Evolutionary conservation across 2,329 filamentous ascomycete genomes (phyloP).

Genomic region (Didymella arachidicola): DNA sequence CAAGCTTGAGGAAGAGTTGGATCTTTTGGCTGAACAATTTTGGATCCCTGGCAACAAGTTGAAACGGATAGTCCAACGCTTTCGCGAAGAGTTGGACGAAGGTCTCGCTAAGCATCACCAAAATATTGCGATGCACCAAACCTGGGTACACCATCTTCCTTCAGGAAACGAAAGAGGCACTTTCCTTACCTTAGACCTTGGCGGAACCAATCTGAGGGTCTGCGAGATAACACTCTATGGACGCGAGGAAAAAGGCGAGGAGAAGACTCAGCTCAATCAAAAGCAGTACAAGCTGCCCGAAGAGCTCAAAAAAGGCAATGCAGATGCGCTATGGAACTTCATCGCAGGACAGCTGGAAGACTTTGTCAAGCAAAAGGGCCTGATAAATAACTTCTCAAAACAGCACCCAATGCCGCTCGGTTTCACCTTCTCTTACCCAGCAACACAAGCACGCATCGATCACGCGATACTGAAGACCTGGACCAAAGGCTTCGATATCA

Average conservation of each 20-base stretch:
- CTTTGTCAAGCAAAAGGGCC: slow-evolving; percentile 87
- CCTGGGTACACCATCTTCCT: slow-evolving; percentile 92
- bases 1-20: slow-evolving; percentile 31
- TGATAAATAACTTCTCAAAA: slow-evolving; percentile 65
- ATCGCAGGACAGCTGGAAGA: slow-evolving; percentile 91
- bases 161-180: slow-evolving; percentile 87
- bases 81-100: slow-evolving; percentile 37
- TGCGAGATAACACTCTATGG: slow-evolving; percentile 91
- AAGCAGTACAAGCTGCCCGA: slow-evolving; percentile 96
- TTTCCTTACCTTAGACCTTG: slow-evolving; percentile 92
- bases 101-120: slow-evolving; percentile 30
- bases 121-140: slow-evolving; percentile 84
- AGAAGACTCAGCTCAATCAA: slow-evolving; percentile 72
- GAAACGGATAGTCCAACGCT: slow-evolving; percentile 34
- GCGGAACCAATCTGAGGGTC: slow-evolving; percentile 92
- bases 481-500: slow-evolving; percentile 98
- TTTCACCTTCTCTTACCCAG: slow-evolving; percentile 96
- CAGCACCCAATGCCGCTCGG: slow-evolving; percentile 77
- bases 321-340: slow-evolving; percentile 92
- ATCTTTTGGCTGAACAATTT: slow-evolving; percentile 34
- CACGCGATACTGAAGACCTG: slow-evolving; percentile 91
- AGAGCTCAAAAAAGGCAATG: slow-evolving; percentile 83
- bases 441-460: slow-evolving; percentile 91
- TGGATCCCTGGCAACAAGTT: slow-evolving; percentile 34
- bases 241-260: slow-evolving; percentile 84